phyloP scores from a whole-genome alignment of 2,329 filamentous ascomycete species.

The Penicillium sp. region DNA sequence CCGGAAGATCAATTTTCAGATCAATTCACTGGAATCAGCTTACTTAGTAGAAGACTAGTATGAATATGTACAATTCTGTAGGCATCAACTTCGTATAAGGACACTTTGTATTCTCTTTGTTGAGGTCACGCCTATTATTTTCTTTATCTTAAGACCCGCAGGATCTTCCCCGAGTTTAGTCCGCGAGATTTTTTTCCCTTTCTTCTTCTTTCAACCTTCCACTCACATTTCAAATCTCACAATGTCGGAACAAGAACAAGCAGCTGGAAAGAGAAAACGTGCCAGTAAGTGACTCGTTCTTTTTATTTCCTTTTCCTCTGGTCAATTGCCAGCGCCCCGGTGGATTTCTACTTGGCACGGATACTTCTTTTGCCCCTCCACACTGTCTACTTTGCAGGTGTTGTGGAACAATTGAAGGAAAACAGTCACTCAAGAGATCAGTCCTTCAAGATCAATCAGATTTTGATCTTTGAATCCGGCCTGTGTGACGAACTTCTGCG shows the following conservation, averaged over 20 bases:
- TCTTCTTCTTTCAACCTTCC: slow-evolving; percentile 19
- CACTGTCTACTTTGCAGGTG: neutral
- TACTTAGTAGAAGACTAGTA: too few species aligned
- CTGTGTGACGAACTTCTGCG: neutral
- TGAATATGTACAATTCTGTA: neutral
- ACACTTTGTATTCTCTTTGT: too few species aligned
- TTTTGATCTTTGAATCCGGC: neutral
- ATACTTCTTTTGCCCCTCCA: neutral
- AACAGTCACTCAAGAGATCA: neutral
- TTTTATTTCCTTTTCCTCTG: neutral
- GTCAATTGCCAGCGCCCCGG: neutral
- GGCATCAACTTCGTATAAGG: too few species aligned
- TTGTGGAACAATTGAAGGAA: neutral
- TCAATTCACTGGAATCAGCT: too few species aligned
- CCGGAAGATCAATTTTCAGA: too few species aligned
- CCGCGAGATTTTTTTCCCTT: neutral
- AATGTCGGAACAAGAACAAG: slow-evolving; percentile 35
- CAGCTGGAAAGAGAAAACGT: slow-evolving; percentile 39
- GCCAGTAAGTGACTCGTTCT: slow-evolving; percentile 34
- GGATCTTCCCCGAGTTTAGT: slow-evolving; percentile 2
- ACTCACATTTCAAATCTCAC: slow-evolving; percentile 12
- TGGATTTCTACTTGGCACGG: neutral
- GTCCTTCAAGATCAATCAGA: neutral
- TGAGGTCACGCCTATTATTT: neutral
- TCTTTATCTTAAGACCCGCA: neutral